Evolutionary conservation across 2,329 filamentous ascomycete genomes (phyloP).

Genomic region (Hymenoscyphus linearis): DNA sequence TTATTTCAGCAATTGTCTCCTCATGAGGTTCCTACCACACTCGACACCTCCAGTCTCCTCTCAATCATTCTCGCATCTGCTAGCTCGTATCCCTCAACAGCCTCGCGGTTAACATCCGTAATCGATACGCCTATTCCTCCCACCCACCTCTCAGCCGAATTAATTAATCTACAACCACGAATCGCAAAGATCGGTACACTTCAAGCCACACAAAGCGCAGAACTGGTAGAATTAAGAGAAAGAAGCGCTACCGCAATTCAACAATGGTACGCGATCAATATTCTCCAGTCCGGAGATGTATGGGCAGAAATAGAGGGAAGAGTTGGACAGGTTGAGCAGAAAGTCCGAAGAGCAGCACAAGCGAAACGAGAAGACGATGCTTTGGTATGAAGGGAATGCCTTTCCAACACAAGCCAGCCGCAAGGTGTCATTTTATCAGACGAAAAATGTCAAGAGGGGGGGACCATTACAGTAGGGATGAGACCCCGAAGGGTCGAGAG

Average conservation of each 20-base stretch:
- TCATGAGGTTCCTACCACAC: slow-evolving; percentile 24
- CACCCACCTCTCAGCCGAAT: slow-evolving; percentile 27
- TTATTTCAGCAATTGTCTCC: slow-evolving; percentile 29
- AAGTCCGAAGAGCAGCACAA: slow-evolving; percentile 20
- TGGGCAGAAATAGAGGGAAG: slow-evolving; percentile 32
- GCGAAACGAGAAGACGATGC: slow-evolving; percentile 9
- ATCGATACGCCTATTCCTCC: slow-evolving; percentile 30
- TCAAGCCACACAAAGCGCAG: slow-evolving; percentile 28
- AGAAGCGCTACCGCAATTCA: slow-evolving; percentile 29
- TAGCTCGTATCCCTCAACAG: slow-evolving; percentile 30
- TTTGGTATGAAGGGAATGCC: background rate
- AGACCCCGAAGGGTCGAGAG: background rate
- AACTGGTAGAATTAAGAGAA: slow-evolving; percentile 28
- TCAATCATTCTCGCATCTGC: slow-evolving; percentile 32
- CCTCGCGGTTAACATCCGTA: slow-evolving; percentile 32
- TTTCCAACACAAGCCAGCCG: too few relatives aligned
- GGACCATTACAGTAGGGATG: background rate
- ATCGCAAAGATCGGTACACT: slow-evolving; percentile 29
- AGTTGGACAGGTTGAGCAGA: slow-evolving; percentile 28
- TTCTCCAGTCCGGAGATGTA: slow-evolving; percentile 28
- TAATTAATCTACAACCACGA: slow-evolving; percentile 31
- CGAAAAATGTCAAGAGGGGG: background rate
- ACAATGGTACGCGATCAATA: slow-evolving; percentile 29
- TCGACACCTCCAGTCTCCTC: slow-evolving; percentile 25
- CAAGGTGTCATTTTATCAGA: background rate